These are phyloP conservation scores for Fraxinus quadrangulata DNA, from an alignment of 257 asterid species.

Conservation along the genomic window DNA sequence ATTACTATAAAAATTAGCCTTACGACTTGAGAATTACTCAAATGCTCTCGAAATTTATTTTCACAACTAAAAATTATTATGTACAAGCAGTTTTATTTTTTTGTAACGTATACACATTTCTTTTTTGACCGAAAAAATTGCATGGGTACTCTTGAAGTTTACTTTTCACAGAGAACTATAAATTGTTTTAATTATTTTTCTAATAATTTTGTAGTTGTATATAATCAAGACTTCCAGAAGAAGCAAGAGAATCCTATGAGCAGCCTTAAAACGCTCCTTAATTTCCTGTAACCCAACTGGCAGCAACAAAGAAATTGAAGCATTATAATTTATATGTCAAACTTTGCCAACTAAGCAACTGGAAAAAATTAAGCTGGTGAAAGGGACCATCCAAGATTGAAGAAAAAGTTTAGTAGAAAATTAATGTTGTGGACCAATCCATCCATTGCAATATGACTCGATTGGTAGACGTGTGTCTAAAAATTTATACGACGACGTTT, in stretches of 20 bases:
- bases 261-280: not conserved
- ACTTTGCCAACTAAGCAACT: conserved; percentile 3
- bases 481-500: too few species aligned
- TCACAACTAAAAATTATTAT: too few species aligned
- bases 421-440: too few species aligned
- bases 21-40: not conserved
- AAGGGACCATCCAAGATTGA: not conserved
- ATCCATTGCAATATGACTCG: too few species aligned
- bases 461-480: not conserved
- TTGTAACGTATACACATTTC: too few species aligned
- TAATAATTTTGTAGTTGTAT: not conserved
- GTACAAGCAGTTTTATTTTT: too few species aligned
- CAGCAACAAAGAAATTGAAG: not conserved
- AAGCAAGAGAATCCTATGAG: not conserved
- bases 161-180: not conserved
- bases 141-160: too few species aligned
- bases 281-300: conserved; percentile 1
- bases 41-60: not conserved
- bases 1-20: too few species aligned
- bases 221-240: not conserved
- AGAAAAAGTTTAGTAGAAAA: too few species aligned
- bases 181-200: not conserved
- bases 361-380: not conserved
- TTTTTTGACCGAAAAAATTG: too few species aligned
- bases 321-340: not conserved